Base-by-base conservation (phyloP, 768 basidiomycete genomes). In the Tulasnella sp. region DNA sequence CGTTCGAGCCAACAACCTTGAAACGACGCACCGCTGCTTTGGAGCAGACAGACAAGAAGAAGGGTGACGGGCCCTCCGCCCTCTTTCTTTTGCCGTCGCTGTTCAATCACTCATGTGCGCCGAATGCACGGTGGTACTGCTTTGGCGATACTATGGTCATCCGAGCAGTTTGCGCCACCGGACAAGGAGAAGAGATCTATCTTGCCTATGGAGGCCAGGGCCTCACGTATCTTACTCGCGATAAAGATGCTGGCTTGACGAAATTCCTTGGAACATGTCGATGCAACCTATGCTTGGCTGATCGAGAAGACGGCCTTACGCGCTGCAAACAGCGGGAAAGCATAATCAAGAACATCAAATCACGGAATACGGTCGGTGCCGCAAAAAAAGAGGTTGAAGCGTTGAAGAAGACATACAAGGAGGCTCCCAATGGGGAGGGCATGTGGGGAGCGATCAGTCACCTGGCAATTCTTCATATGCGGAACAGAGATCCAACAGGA, bases 41-140 rank as follows among this genome's bases (percentile, higher is more conserved):
- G 37, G 37, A 39, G 12, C 12, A 39, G n/a, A 49, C 48, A 27
- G 15, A 45, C 15, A 15, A 17, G 12, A 17, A 32, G 4, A 19
- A 7, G 2, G 23, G 3, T 21, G 12, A 25, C 29, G 36, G 19
- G n/a, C 32, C 6, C 60, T 55, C 59, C 11, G 66, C 63, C 6
- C 63, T 71, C 48, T 69, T 68, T 59, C 37, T 64, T 29, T 49
- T 62, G 8, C 64, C 68, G 0, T 70, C 70, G 0, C 59, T 70
- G 11, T 65, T 69, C 65, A 72, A 72, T 59, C 71, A 72, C 54
- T 59, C 67, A 0, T 72, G 71, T 59, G 25, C 49, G 0, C 39
- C 66, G 0, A 68, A 61, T 50, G 64, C 65, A 2, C 6, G 29
- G 19, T 64, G 66, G 54, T 23, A 35, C 51, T 63, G 49, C 51